A percentile compares a stretch with the other conserved stretches of the same genome.
phyloP scores from a whole-genome alignment of 441 rosid genomes.

The Erodium chrysanthum region DNA sequence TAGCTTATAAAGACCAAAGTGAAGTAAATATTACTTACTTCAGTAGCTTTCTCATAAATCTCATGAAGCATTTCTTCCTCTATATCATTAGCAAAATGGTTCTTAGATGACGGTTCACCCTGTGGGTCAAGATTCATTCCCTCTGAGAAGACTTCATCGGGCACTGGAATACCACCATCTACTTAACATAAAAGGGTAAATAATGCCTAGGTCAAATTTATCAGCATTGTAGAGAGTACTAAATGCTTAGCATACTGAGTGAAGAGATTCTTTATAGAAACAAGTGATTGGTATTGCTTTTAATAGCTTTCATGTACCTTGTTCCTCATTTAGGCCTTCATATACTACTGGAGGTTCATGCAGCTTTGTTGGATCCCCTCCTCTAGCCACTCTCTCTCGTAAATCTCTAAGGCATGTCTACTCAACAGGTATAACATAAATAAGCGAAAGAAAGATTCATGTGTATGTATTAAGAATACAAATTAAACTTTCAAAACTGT shows the following conservation, averaged over 20 bases:
- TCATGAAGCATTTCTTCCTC: constrained; percentile 36
- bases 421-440: constrained; percentile 9
- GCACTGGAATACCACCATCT: constrained; percentile 18
- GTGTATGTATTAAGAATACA: not conserved
- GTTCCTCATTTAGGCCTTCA: constrained; percentile 29
- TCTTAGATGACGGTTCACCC: constrained; percentile 26
- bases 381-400: constrained; percentile 73
- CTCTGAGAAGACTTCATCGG: constrained; percentile 28
- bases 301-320: constrained; percentile 31
- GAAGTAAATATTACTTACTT: constrained; percentile 27
- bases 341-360: constrained; percentile 37
- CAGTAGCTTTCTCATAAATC: constrained; percentile 28
- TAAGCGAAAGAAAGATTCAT: not conserved
- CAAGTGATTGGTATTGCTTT: not conserved
- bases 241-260: not conserved
- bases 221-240: not conserved
- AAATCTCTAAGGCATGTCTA: constrained; percentile 64
- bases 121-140: constrained; percentile 22
- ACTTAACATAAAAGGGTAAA: not conserved
- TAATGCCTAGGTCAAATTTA: not conserved
- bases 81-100: constrained; percentile 22
- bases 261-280: not conserved
- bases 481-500: not conserved
- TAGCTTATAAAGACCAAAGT: not conserved
- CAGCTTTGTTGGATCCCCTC: constrained; percentile 72